Evolutionary conservation across 371 early-diverging fungal genomes (phyloP), one percentile per base, ranked within the genome.

Genomic region (Actinomucor elegans): DNA sequence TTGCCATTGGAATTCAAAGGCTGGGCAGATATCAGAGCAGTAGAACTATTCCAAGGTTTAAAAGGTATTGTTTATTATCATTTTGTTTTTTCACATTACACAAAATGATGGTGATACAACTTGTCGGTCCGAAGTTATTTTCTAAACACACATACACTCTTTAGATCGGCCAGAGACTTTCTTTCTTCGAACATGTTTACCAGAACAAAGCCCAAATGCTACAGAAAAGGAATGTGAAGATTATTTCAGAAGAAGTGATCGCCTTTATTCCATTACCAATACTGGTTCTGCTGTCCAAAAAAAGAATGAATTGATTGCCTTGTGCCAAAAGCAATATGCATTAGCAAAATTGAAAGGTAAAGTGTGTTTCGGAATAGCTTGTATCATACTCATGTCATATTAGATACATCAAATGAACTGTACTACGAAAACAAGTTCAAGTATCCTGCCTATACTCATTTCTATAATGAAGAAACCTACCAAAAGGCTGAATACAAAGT

Each of bases 11-110:
- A 73, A 37, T 75, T 78, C 44, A 74, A 69, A 47, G 79, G 79
- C 9, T 78, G 79, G 79, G 64, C 57, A 4, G 75, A 73, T 42
- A 71, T 78, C 24, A 54, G 69, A 10, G 50, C 64, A 29, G 62
- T 73, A 8, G 75, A 78, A 34, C 12, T 78, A 0, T 78, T 78
- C 38, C 40, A 69, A 34, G 79, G 79, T 12, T 55, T 66, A 29
- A 51, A 59, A 61, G 75, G 75, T 74, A 73, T 10, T 11, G n/a
- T 31, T 48, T n/a, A n/a, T n/a, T n/a, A n/a, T n/a, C n/a, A n/a
- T n/a, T 23, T n/a, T 31, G 8, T 46, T 46, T 17, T n/a, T 46
- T 10, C 41, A 32, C 18, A 26, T 29, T 20, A 33, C 24, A 35
- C 52, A 43, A 52, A 17, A 41, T n/a, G n/a, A 15, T 24, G 28